phyloP scores from a whole-genome alignment of 1,284 basidiomycete genomes.

The Ganoderma boninense region DNA sequence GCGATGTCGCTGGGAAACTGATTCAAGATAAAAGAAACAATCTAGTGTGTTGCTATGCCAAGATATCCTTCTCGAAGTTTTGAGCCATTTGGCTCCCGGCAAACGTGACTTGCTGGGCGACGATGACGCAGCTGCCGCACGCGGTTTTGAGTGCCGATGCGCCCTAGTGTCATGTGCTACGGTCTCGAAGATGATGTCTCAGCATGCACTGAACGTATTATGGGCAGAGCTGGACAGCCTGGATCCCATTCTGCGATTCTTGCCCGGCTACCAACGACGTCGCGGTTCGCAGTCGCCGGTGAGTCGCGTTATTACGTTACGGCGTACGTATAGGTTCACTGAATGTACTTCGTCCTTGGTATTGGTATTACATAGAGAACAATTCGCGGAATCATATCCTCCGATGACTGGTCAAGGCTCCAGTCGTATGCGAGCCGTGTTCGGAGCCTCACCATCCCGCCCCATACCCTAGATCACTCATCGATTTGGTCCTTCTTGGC shows the following conservation, averaged over 20 bases:
- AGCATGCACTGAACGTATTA: not conserved
- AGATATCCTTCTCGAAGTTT: not conserved
- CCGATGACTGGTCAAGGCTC: not conserved
- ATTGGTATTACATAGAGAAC: not conserved
- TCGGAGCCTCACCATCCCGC: not conserved
- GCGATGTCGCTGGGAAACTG: not conserved
- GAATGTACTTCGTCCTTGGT: not conserved
- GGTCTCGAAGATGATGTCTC: not conserved
- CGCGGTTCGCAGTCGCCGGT: not conserved
- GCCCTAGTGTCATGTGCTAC: not conserved
- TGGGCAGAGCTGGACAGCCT: not conserved
- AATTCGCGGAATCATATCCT: not conserved
- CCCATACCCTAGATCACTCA: not conserved
- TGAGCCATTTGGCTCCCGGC: conserved; percentile 1
- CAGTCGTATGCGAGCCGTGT: not conserved
- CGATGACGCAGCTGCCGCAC: not conserved
- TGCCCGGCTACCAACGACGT: not conserved
- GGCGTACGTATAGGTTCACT: not conserved
- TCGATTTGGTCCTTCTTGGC: not conserved
- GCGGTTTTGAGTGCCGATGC: not conserved
- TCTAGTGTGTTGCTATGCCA: not conserved
- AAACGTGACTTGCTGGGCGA: not conserved
- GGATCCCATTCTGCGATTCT: not conserved
- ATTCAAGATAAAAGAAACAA: not conserved
- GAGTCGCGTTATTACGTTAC: not conserved